phyloP scores from a whole-genome alignment of 768 basidiomycete species.

The Tulasnella sp. region DNA sequence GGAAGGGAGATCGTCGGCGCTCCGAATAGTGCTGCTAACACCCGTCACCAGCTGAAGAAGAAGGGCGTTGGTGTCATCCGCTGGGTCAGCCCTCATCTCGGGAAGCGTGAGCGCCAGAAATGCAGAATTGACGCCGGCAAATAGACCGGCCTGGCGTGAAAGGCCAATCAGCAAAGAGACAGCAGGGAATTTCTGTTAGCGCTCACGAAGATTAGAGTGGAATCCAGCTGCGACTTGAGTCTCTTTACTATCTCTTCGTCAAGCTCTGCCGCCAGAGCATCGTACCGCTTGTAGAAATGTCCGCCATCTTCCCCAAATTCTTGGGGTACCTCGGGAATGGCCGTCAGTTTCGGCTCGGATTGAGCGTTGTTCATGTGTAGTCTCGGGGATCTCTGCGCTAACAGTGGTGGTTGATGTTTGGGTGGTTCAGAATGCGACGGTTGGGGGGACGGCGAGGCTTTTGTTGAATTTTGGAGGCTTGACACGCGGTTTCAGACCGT shows the following conservation, averaged over 20 bases:
- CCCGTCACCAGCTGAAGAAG: background rate
- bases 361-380: background rate
- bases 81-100: background rate
- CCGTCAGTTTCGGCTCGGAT: background rate
- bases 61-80: background rate
- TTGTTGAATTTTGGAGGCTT: background rate
- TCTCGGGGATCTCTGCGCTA: background rate
- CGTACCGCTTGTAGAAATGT: background rate
- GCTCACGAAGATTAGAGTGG: background rate
- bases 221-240: background rate
- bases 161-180: background rate
- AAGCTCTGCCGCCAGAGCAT: background rate
- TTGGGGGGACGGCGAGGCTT: background rate
- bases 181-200: no score
- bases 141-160: background rate
- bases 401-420: background rate
- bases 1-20: background rate
- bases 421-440: background rate
- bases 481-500: background rate
- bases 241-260: background rate
- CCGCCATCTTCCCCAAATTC: background rate
- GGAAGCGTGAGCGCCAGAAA: background rate
- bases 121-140: background rate
- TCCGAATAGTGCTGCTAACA: background rate
- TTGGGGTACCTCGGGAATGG: no score